phyloP scores from a whole-genome alignment of 1,284 basidiomycete genomes.

The Marasmius oreades region DNA sequence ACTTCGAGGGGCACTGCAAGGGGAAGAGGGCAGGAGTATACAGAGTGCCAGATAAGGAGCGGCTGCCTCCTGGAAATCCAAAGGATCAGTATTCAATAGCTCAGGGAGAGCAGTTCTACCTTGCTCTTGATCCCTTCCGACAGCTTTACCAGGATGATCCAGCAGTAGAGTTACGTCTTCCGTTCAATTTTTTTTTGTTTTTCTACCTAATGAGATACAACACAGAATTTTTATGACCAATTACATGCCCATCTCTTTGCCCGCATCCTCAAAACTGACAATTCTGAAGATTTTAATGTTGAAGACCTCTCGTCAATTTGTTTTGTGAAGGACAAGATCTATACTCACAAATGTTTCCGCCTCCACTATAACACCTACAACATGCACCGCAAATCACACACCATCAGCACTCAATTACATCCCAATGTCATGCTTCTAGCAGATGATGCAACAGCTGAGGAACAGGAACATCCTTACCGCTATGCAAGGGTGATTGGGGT shows the following conservation, averaged over 20 bases:
- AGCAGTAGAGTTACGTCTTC: neutral
- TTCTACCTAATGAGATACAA: too few relatives aligned
- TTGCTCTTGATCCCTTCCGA: neutral
- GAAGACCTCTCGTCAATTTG: conserved; percentile 8
- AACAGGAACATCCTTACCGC: neutral
- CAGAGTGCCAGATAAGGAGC: neutral
- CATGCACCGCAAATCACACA: conserved; percentile 5
- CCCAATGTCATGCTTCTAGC: conserved; percentile 1
- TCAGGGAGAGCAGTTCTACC: neutral
- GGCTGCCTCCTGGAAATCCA: too few relatives aligned
- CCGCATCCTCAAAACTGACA: neutral
- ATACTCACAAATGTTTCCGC: conserved; percentile 15
- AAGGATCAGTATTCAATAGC: neutral
- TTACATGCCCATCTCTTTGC: neutral
- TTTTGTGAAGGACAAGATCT: too few relatives aligned
- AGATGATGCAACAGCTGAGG: neutral
- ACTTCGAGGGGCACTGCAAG: neutral
- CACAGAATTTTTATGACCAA: neutral
- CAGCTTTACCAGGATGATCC: neutral
- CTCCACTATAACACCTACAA: conserved; percentile 23
- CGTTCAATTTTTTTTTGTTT: neutral
- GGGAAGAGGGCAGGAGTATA: neutral
- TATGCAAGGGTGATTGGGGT: neutral
- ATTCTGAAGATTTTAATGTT: neutral
- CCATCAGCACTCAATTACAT: too few relatives aligned